Base-by-base conservation (phyloP, 1,284 basidiomycete species). In the Sporisorium scitamineum region DNA sequence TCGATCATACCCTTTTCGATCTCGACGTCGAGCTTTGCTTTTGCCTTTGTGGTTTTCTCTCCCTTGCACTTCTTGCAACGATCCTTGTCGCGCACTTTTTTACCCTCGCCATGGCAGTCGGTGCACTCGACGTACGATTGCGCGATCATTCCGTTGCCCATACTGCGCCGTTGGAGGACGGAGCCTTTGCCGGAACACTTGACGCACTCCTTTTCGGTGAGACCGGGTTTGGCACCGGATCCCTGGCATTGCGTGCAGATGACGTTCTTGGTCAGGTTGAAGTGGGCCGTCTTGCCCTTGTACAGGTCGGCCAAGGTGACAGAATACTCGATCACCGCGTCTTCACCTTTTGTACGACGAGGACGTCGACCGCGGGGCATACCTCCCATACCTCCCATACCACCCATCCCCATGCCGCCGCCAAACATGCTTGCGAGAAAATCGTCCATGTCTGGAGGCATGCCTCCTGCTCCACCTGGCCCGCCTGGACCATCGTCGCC, bases 21-120 rank as follows among this genome's bases (percentile, higher is more conserved):
- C 76, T 90, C 54, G 16, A 85, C 66, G 31, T 82, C 78, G 32
- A 85, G 68, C 39, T 79, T 78, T 89, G 92, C 93, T 88, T 95
- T 97, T 83, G 95, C 94, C 79, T 92, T 92, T 48, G 92, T 89
- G 0, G 91, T 92, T 85, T 92, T 92, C 60, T 90, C 89, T 10
- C 95, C 95, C 83, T 96, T 95, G 87, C 95, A 99, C 84, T 94
- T 95, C 87, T 95, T 97, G 88, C 95, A 98, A 92, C 91, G 88
- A 77, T 97, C 95, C 84, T 96, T 96, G 78, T 96, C 94, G 61
- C 92, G 90, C 42, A 96, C 86, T 80, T 90, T 92, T 80, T 90
- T 89, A 1, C 95, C 95, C 63, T 88, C 87, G 1, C 95, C 95
- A 53, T 90, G 87, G 82, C 95, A 98, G 52, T 92, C 91, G 20